Evolutionary conservation across 2,329 filamentous ascomycete species (phyloP), one percentile per base, ranked within the genome.

Genomic region (Metarhizium album): DNA sequence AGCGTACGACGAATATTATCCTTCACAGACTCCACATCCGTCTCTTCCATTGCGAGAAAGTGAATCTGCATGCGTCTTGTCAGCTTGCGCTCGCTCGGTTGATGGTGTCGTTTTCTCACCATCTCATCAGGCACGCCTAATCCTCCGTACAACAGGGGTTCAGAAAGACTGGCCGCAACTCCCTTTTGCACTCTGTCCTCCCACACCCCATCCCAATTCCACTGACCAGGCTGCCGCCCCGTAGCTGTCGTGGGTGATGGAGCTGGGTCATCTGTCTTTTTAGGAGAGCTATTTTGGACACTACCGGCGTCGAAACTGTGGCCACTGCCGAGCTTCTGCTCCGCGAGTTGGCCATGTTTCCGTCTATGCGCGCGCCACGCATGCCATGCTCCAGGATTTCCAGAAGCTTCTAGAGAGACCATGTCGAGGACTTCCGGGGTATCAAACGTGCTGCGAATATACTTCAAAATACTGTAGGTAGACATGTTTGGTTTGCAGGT

Each of bases 181-280:
- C 86, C 86, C 65, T 85, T 87, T 66, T 81, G 84, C 1, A 95
- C 90, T 50, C 91, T 79, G 56, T 90, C 85, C 64, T 94, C 87
- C 91, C 91, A 98, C 0, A 97, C 91, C 0, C 91, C 90, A 61
- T 95, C 89, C 91, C 91, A 97, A 63, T 95, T 95, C 91, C 91
- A 97, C 60, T 95, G 86, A 6, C 86, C 87, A 0, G 89, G 89
- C 29, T 52, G 52, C 35, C 57, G 42, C n/a, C n/a, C n/a, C 13
- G 54, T 45, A 1, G 45, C 48, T 43, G 40, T 38, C 24, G 54
- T 58, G 1, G 56, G 22, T 6, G 51, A 46, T 18, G 18, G 27
- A 20, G 22, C 35, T 18, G 40, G 38, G 9, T 8, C 29, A 35
- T 3, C 23, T 18, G 48, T 27, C 27, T 13, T 45, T 11, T 27